phyloP scores from a whole-genome alignment of 2,329 filamentous ascomycete species.

The Pyrenochaeta sp. region DNA sequence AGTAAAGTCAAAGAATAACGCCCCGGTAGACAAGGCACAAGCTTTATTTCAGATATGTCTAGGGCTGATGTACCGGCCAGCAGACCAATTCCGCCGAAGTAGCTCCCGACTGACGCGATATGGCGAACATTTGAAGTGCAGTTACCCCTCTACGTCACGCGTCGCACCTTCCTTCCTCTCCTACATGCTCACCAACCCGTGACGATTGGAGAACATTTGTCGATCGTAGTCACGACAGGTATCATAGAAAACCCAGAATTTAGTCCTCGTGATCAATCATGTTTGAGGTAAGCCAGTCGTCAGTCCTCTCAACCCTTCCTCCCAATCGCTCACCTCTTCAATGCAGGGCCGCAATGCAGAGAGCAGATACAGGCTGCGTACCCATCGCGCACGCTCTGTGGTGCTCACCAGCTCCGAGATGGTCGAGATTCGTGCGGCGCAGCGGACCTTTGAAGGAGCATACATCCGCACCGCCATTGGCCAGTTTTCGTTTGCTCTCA shows the following conservation, averaged over 20 bases:
- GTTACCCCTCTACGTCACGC: constrained; percentile 17
- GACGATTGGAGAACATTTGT: not conserved
- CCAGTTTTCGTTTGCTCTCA: constrained; percentile 92
- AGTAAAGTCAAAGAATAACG: too few species aligned
- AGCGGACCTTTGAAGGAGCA: constrained; percentile 95
- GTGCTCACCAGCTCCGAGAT: constrained; percentile 84
- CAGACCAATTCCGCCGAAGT: not conserved
- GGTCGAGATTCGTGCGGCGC: constrained; percentile 91
- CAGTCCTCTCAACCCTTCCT: not conserved
- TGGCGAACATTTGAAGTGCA: not conserved
- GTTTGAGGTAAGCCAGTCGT: constrained; percentile 22
- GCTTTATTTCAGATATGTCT: too few species aligned
- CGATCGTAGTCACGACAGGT: not conserved
- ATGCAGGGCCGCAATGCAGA: constrained; percentile 65
- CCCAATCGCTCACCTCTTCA: not conserved
- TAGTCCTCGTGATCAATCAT: constrained; percentile 14
- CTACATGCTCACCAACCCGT: not conserved
- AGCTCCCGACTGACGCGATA: not conserved
- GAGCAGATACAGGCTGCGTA: constrained; percentile 78
- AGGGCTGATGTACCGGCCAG: too few species aligned
- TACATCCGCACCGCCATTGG: constrained; percentile 94
- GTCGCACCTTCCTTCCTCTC: constrained; percentile 1
- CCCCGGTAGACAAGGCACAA: too few species aligned
- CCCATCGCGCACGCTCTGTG: constrained; percentile 84
- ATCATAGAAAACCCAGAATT: too few species aligned